Base-by-base conservation (phyloP, 1,139 yeast species). In the Blastobotrys proliferans region DNA sequence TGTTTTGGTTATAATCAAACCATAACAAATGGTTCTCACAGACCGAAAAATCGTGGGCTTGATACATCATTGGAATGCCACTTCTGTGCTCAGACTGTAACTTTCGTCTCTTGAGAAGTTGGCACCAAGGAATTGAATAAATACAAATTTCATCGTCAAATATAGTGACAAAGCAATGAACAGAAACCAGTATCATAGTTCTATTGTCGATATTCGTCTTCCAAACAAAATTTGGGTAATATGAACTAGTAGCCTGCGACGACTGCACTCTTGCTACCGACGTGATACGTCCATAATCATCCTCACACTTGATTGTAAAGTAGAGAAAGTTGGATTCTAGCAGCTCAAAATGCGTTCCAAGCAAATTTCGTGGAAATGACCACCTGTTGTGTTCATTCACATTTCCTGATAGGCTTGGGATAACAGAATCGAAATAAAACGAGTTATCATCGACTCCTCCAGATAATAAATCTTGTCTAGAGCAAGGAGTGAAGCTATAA, bases 191-290 rank as follows among this genome's bases (percentile, higher is more conserved):
- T n/a, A 31, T 14, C 16, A 39, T 4, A 13, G 29, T 14, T 10
- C 20, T 20, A 8, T 13, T n/a, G 32, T 39, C 34, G 8, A 39
- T 39, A 13, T 25, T 21, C 3, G 33, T 13, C n/a, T 19, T 19
- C 42, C 42, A 39, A 8, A 21, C 5, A 32, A 39, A 39, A n/a
- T 39, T 38, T 9, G 42, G 42, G 19, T 32, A 39, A 4, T 6
- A 6, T 2, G 37, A 32, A 8, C 20, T 2, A 9, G 31, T 3
- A n/a, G 24, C 2, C 5, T 25, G 16, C 11, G 20, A 16, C 24
- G 42, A 22, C 21, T 20, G 31, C 10, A 28, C 42, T 16, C 42
- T 16, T 14, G 42, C 20, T 14, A 39, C 11, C 26, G 24, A n/a
- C 13, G 6, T 25, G 13, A 39, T 5, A 11, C 6, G 6, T 3